Evolutionary conservation across 371 early-diverging fungal species (phyloP), one percentile per base, ranked within the genome.

Genomic region (Mucor velutinosus): DNA sequence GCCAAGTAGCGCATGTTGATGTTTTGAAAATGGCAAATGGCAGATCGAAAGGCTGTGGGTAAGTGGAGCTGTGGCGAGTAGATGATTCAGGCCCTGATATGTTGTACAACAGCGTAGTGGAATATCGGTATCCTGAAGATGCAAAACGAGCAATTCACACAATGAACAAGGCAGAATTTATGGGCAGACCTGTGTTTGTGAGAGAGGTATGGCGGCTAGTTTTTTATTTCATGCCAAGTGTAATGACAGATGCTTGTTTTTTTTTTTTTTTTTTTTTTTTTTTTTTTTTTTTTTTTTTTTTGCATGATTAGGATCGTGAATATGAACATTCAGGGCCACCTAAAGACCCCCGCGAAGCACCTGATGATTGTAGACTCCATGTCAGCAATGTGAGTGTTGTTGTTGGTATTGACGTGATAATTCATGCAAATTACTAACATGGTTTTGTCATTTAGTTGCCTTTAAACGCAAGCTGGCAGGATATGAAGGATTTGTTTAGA

Each of bases 401-500:
- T 29, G 14, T 21, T 57, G 35, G n/a, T 25, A 15, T n/a, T 33
- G n/a, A 19, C 25, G 14, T 35, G 37, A 12, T 0, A 23, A 37
- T 23, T n/a, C 14, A 30, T 37, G 53, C 25, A 25, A n/a, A 7
- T 1, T 12, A 43, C n/a, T 33, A 7, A 1, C 14, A 3, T 45
- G 33, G 25, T 43, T 47, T 37, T 15, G 12, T 1, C 25, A 23
- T 23, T 1, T 66, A 94, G 89, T 81, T 94, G 57, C 94, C 94
- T 10, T 89, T 82, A 67, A 82, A 86, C 35, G 84, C 86, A 45
- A 86, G 89, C 58, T 94, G 94, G 94, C 93, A 93, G 73, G 93
- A 93, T 70, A 72, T 94, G 66, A 93, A 93, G 72, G 94, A 93
- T 80, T 66, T 92, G 27, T 93, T 94, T 76, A 79, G 92, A 60